phyloP scores from a whole-genome alignment of 129 eudicot genomes.

The Escallonia herrerae region DNA sequence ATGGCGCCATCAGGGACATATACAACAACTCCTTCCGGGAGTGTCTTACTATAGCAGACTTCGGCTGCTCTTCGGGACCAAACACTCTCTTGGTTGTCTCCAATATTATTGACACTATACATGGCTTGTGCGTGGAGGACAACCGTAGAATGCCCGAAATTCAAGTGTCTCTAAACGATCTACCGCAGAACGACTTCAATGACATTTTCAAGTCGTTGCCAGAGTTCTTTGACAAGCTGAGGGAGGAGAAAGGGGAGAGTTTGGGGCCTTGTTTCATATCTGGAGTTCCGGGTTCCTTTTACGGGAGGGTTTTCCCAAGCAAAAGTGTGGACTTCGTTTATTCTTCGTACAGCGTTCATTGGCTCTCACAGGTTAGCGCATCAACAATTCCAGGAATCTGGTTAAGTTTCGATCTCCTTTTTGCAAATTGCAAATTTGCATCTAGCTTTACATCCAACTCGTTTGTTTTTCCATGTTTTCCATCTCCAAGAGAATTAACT shows the following conservation, averaged over 20 bases:
- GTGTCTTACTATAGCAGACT: conserved; percentile 19
- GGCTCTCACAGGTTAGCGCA: conserved; percentile 14
- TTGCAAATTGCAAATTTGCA: background rate
- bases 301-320: conserved; percentile 19
- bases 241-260: background rate
- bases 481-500: background rate
- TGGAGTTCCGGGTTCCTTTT: conserved; percentile 21
- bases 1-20: conserved; percentile 19
- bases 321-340: conserved; percentile 14
- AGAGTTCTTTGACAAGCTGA: background rate
- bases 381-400: no score
- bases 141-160: background rate
- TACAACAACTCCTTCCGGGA: background rate
- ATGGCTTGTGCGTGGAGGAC: background rate
- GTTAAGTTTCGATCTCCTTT: no score
- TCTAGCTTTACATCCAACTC: background rate
- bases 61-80: conserved; percentile 30
- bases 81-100: conserved; percentile 25
- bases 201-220: conserved; percentile 17
- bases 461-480: no score
- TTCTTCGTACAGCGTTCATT: conserved; percentile 25
- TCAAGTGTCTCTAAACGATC: conserved; percentile 22
- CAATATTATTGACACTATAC: conserved; percentile 14
- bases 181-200: conserved; percentile 26
- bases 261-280: conserved; percentile 15